phyloP scores from a whole-genome alignment of 306 rosid species.

The Inga leiocalycina region DNA sequence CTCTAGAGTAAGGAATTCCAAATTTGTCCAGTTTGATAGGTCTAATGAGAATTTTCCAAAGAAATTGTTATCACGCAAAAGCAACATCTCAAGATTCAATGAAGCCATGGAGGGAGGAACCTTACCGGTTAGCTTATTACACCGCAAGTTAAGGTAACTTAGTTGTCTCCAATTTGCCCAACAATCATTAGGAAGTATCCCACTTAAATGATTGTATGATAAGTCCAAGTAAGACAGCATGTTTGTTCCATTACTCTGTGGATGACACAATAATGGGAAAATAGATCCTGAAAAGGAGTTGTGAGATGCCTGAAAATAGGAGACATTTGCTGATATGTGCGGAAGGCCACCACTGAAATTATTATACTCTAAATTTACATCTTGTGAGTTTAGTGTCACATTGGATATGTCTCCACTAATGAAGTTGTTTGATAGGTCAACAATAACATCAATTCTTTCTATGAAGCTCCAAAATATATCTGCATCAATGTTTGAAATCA shows the following conservation, averaged over 20 bases:
- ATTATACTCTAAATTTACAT: background rate
- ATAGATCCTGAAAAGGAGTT: constrained; percentile 4
- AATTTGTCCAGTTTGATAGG: too few species aligned
- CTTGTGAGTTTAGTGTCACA: background rate
- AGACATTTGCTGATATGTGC: constrained; percentile 9
- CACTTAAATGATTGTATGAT: constrained; percentile 9
- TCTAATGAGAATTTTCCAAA: too few species aligned
- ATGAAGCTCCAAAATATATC: too few species aligned
- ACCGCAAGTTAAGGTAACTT: background rate
- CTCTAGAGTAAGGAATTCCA: too few species aligned
- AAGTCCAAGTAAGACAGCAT: background rate
- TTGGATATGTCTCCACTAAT: constrained; percentile 13
- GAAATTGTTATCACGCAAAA: background rate
- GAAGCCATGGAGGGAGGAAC: constrained; percentile 20
- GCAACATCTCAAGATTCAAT: background rate
- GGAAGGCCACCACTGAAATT: constrained; percentile 21
- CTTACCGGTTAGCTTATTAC: constrained; percentile 14
- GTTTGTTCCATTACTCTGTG: background rate
- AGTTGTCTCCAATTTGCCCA: background rate
- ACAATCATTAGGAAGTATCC: background rate
- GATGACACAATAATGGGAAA: background rate
- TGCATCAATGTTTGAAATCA: too few species aligned
- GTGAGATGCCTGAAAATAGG: background rate
- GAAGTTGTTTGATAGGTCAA: background rate
- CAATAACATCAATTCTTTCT: background rate